phyloP scores from a whole-genome alignment of 2,329 filamentous ascomycete species.

The Lizonia empirigonia region DNA sequence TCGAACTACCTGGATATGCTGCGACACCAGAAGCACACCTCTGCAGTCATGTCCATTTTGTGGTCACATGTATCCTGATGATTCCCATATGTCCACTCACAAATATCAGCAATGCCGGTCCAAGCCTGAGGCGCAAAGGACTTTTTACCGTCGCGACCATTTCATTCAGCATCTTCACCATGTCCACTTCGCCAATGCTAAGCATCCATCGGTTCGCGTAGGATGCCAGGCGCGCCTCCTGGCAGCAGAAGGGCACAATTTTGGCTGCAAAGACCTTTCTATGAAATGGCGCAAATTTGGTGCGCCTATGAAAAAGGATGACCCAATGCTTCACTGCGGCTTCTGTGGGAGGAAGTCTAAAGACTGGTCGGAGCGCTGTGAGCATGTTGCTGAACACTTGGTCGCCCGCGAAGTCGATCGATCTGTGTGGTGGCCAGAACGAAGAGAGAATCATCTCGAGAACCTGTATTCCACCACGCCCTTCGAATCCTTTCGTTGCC shows the following conservation, averaged over 20 bases:
- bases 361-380: slow-evolving; percentile 41
- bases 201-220: slow-evolving; percentile 41
- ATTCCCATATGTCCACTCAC: slow-evolving; percentile 42
- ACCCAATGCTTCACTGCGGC: slow-evolving; percentile 46
- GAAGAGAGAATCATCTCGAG: slow-evolving; percentile 41
- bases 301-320: slow-evolving; percentile 42
- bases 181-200: slow-evolving; percentile 42
- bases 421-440: slow-evolving; percentile 41
- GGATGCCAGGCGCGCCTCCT: slow-evolving; percentile 42
- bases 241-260: slow-evolving; percentile 37
- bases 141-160: slow-evolving; percentile 46
- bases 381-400: slow-evolving; percentile 43
- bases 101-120: slow-evolving; percentile 44
- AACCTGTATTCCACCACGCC: slow-evolving; percentile 38
- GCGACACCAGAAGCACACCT: slow-evolving; percentile 32
- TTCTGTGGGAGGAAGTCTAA: slow-evolving; percentile 43
- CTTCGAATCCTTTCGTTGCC: slow-evolving; percentile 42
- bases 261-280: slow-evolving; percentile 45
- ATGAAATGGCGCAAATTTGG: slow-evolving; percentile 45
- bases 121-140: slow-evolving; percentile 45
- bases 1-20: slow-evolving; percentile 48
- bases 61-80: slow-evolving; percentile 39
- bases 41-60: slow-evolving; percentile 43
- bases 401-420: slow-evolving; percentile 36
- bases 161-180: slow-evolving; percentile 46